These are phyloP conservation scores for Polysphondylium violaceum DNA, from an alignment of 78 protist species.

Conservation along the genomic window DNA sequence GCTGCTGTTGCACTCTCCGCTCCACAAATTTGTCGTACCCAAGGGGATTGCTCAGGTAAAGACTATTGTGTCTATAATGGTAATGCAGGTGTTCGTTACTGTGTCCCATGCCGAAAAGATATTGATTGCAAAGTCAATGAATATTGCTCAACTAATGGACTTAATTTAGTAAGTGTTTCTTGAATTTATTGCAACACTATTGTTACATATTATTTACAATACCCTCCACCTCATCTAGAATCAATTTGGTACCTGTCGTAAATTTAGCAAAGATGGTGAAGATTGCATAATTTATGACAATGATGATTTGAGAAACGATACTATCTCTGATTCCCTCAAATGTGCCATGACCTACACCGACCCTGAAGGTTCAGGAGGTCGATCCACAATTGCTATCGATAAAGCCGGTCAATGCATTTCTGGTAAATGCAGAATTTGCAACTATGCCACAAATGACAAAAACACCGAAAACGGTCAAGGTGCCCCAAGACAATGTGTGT, in stretches of 20 bases:
- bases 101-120: not conserved
- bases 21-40: too few relatives aligned
- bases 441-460: too few relatives aligned
- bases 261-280: too few relatives aligned
- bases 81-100: too few relatives aligned
- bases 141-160: not conserved
- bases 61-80: too few relatives aligned
- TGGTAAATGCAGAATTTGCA: constrained; percentile 1
- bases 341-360: not conserved
- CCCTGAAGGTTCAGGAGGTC: not conserved
- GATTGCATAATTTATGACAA: not conserved
- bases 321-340: not conserved
- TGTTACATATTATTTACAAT: not conserved
- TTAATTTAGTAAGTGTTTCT: not conserved
- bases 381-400: not conserved
- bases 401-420: not conserved
- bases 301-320: not conserved
- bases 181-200: not conserved
- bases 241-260: too few relatives aligned
- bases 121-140: not conserved
- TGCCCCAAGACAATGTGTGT: not conserved
- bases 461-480: too few relatives aligned
- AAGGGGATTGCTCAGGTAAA: too few relatives aligned
- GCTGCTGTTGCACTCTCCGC: too few relatives aligned
- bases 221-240: not conserved